Conservation (phyloP, 139 green algal species). For the Picochlorum sp. region DNA sequence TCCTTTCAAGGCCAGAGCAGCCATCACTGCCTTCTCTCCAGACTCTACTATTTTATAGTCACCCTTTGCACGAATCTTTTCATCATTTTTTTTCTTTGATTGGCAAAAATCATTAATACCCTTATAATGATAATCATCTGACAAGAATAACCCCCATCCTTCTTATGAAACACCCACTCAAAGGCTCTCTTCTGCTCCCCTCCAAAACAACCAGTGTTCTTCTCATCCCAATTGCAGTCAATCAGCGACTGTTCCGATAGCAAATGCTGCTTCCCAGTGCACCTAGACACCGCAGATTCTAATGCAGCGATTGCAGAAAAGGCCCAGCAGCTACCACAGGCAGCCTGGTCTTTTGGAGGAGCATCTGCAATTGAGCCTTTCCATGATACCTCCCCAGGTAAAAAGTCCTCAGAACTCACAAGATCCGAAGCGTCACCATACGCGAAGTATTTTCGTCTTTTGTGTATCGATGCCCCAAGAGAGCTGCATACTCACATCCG, state of each 20-base stretch:
- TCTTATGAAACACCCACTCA: constrained; percentile 25
- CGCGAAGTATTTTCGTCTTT: background rate
- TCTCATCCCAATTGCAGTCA: constrained; percentile 42
- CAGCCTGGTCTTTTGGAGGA: constrained; percentile 53
- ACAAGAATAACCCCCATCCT: constrained; percentile 19
- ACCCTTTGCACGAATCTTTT: constrained; percentile 9
- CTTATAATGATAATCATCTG: constrained; percentile 41
- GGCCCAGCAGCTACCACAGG: constrained; percentile 36
- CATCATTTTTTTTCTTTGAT: background rate
- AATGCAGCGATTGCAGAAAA: constrained; percentile 38
- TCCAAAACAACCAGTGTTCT: constrained; percentile 38
- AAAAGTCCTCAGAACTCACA: constrained; percentile 1
- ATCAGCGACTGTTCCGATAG: constrained; percentile 50
- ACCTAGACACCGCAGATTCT: constrained; percentile 35
- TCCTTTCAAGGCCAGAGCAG: constrained; percentile 34
- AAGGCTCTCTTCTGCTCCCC: constrained; percentile 31
- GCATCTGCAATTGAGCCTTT: constrained; percentile 32
- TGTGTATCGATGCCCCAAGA: constrained; percentile 23
- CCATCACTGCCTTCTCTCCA: constrained; percentile 33
- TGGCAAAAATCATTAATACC: constrained; percentile 42
- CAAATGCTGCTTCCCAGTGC: constrained; percentile 35
- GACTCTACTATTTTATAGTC: constrained; percentile 34
- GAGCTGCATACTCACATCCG: constrained; percentile 27
- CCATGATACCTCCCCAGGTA: constrained; percentile 38
- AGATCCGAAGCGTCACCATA: constrained; percentile 25